Conservation (phyloP, 2,329 filamentous ascomycete species). For the Xylariaceae sp. region DNA sequence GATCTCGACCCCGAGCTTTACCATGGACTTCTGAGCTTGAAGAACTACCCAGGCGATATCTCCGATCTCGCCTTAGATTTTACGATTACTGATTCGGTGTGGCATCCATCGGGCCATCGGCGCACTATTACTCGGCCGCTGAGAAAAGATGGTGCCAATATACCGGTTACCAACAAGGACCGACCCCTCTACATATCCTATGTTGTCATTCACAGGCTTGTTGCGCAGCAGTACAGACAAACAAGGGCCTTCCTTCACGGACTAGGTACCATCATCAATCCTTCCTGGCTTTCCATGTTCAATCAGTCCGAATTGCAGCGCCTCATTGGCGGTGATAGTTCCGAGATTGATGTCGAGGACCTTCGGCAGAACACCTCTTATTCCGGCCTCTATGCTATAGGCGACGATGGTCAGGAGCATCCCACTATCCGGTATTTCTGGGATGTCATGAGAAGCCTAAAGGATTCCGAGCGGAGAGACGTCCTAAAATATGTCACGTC, state of each 20-base stretch:
- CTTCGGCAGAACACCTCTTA: constrained; percentile 79
- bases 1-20: constrained; percentile 90
- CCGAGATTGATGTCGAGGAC: constrained; percentile 81
- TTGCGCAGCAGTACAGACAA: constrained; percentile 72
- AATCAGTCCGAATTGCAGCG: constrained; percentile 94
- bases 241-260: constrained; percentile 84
- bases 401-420: constrained; percentile 84
- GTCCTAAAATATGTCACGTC: constrained; percentile 95
- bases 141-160: constrained; percentile 68
- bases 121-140: constrained; percentile 70
- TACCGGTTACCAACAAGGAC: constrained; percentile 83
- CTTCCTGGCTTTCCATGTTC: constrained; percentile 96
- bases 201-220: constrained; percentile 80
- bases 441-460: constrained; percentile 74
- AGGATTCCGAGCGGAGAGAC: constrained; percentile 71
- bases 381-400: constrained; percentile 80
- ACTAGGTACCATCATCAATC: constrained; percentile 80
- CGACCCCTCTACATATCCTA: constrained; percentile 90
- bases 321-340: constrained; percentile 81
- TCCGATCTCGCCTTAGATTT: constrained; percentile 80
- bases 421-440: constrained; percentile 83
- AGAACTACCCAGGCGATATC: constrained; percentile 79
- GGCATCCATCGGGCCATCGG: constrained; percentile 40
- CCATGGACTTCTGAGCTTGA: constrained; percentile 74
- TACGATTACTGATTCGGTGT: constrained; percentile 71